These are phyloP conservation scores for Pyrenochaeta sp. DNA, from an alignment of 2,329 filamentous ascomycete species.

Conservation along the genomic window DNA sequence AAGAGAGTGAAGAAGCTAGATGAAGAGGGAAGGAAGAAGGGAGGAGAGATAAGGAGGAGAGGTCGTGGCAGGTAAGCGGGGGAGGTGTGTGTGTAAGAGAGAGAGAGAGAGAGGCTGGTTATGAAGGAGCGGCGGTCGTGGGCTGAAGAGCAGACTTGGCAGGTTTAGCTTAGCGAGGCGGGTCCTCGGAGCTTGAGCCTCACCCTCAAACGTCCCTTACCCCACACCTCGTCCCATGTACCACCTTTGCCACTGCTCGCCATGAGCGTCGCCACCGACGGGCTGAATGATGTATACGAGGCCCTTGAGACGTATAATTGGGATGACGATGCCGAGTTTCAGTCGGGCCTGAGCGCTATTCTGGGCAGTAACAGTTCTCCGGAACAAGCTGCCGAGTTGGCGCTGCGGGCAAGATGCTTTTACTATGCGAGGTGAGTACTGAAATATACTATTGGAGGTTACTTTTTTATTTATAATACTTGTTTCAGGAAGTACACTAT, in stretches of 20 bases:
- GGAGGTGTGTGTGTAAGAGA: no score
- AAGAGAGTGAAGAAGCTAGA: slow-evolving; percentile 31
- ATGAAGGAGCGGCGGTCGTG: slow-evolving; percentile 18
- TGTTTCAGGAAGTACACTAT: slow-evolving; percentile 53
- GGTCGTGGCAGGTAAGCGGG: slow-evolving; percentile 19
- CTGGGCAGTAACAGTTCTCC: slow-evolving; percentile 66
- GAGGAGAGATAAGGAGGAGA: slow-evolving; percentile 21
- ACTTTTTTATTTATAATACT: no score
- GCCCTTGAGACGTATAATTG: slow-evolving; percentile 74
- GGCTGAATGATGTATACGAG: slow-evolving; percentile 57
- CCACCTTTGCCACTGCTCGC: slow-evolving; percentile 5
- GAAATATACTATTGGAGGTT: no score
- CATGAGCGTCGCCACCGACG: slow-evolving; percentile 38
- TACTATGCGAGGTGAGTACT: slow-evolving; percentile 64
- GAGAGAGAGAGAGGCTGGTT: slow-evolving; percentile 19
- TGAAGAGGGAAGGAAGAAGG: slow-evolving; percentile 28
- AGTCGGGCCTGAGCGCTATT: slow-evolving; percentile 72
- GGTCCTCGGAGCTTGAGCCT: slow-evolving; percentile 15
- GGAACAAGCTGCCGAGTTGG: slow-evolving; percentile 65
- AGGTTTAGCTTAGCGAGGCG: slow-evolving; percentile 23
- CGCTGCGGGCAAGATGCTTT: slow-evolving; percentile 73
- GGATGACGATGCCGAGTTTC: slow-evolving; percentile 73
- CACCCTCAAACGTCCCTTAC: slow-evolving; percentile 21
- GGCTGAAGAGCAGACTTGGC: slow-evolving; percentile 30
- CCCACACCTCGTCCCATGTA: slow-evolving; percentile 27